These are phyloP conservation scores for Cercospora brassicicola DNA, from an alignment of 2,329 filamentous ascomycete species.

Conservation along the genomic window DNA sequence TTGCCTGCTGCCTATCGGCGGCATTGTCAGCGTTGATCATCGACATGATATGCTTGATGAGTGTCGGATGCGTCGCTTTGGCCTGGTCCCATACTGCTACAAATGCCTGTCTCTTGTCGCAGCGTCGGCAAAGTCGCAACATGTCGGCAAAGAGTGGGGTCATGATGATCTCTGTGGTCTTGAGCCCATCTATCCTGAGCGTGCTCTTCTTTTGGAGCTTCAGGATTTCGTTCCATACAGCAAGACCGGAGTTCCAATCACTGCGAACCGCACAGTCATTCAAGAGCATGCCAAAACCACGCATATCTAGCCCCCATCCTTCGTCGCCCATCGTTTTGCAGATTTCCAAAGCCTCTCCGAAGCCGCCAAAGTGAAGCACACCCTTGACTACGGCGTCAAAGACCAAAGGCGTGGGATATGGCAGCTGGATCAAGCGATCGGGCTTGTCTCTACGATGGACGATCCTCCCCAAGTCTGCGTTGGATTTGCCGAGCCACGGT, in stretches of 20 bases:
- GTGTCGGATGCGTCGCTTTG: slow-evolving; percentile 1
- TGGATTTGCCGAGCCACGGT: slow-evolving; percentile 6
- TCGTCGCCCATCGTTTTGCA: slow-evolving; percentile 46
- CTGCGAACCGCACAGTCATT: slow-evolving; percentile 43
- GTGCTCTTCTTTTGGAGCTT: slow-evolving; percentile 21
- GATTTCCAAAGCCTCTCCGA: slow-evolving; percentile 46
- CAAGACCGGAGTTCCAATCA: slow-evolving; percentile 42
- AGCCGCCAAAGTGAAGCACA: slow-evolving; percentile 47
- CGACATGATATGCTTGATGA: not conserved
- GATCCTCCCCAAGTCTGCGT: slow-evolving; percentile 36
- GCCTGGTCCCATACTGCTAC: slow-evolving; percentile 17
- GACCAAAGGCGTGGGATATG: slow-evolving; percentile 48
- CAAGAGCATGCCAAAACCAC: slow-evolving; percentile 43
- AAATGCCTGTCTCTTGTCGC: slow-evolving; percentile 22
- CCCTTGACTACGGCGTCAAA: slow-evolving; percentile 46
- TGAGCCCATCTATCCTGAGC: slow-evolving; percentile 18
- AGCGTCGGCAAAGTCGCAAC: slow-evolving; percentile 30
- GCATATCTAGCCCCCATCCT: slow-evolving; percentile 49
- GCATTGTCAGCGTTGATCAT: not conserved
- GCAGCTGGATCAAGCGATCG: slow-evolving; percentile 45
- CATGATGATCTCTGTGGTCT: slow-evolving; percentile 16
- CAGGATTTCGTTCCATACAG: slow-evolving; percentile 48
- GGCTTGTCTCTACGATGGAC: slow-evolving; percentile 16
- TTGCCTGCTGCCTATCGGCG: not conserved
- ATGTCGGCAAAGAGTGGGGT: slow-evolving; percentile 28